phyloP scores from a whole-genome alignment of 140 eudicot species.

The Erigeron philadelphicus region DNA sequence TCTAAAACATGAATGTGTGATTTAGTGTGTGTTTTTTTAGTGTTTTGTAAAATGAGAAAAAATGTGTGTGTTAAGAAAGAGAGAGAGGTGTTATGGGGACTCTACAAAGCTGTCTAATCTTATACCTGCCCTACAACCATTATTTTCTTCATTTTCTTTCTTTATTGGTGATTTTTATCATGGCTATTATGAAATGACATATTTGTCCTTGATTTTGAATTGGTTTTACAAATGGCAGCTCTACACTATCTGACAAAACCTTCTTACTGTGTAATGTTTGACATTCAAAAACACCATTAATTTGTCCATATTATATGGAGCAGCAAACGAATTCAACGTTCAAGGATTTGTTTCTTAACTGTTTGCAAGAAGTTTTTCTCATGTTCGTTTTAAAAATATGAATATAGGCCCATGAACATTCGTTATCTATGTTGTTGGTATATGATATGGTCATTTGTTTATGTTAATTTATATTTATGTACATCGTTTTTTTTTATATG shows the following conservation, averaged over 20 bases:
- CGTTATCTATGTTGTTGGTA: too few relatives aligned
- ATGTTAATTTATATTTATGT: too few relatives aligned
- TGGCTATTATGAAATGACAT: conserved; percentile 19
- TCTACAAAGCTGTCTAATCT: conserved; percentile 40
- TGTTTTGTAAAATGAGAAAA: conserved; percentile 2
- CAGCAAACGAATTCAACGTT: too few relatives aligned
- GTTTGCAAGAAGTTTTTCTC: too few relatives aligned
- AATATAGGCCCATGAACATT: too few relatives aligned
- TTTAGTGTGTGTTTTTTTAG: conserved; percentile 7
- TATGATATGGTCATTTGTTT: too few relatives aligned
- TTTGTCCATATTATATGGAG: neutral
- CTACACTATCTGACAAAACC: conserved; percentile 10
- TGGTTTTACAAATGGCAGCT: conserved; percentile 12
- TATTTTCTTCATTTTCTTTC: conserved; percentile 22
- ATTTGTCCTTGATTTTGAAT: conserved; percentile 3
- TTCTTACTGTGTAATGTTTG: conserved; percentile 14
- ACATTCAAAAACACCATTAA: conserved; percentile 7
- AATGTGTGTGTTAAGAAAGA: conserved; percentile 23
- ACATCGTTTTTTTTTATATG: too few relatives aligned
- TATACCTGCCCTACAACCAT: conserved; percentile 41
- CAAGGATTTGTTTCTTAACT: too few relatives aligned
- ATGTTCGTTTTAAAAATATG: too few relatives aligned
- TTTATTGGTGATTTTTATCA: conserved; percentile 30
- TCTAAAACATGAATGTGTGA: conserved; percentile 23
- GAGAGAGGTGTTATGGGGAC: conserved; percentile 23